Evolutionary conservation across 1,139 yeast species (phyloP).

Genomic region (Blastobotrys petasosporus): DNA sequence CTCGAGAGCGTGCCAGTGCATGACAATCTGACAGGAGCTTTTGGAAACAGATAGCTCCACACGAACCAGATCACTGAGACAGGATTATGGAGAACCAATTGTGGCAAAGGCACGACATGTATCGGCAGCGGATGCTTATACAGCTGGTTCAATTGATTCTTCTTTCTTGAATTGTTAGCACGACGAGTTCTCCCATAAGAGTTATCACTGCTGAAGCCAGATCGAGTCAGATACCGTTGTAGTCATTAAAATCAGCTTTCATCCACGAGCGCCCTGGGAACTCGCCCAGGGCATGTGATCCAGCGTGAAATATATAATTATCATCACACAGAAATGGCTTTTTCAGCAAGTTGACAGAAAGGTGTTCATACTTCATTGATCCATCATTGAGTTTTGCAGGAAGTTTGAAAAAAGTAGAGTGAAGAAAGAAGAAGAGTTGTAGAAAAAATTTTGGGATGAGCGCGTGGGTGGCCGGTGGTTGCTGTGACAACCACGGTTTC

Average conservation of each 20-base stretch:
- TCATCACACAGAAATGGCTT: constrained; percentile 9
- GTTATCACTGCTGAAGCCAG: constrained; percentile 4
- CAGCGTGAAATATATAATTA: constrained; percentile 7
- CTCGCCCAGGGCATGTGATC: constrained; percentile 15
- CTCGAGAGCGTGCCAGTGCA: constrained; percentile 33
- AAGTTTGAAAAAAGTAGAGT: neutral
- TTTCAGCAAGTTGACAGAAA: neutral
- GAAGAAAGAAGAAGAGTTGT: neutral
- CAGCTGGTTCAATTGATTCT: constrained; percentile 34
- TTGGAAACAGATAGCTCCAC: constrained; percentile 28
- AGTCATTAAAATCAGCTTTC: constrained; percentile 59
- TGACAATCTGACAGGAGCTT: constrained; percentile 28
- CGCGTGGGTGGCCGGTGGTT: neutral
- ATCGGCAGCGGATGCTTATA: constrained; percentile 45
- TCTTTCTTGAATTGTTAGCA: constrained; percentile 13
- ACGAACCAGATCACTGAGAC: constrained; percentile 32
- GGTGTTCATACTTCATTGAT: constrained; percentile 8
- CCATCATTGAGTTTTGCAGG: neutral
- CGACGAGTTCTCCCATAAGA: constrained; percentile 2
- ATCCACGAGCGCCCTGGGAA: constrained; percentile 12
- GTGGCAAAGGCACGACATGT: constrained; percentile 35
- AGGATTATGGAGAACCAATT: constrained; percentile 35
- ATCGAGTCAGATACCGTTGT: constrained; percentile 96
- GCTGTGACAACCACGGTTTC: neutral
- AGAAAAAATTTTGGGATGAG: neutral